Evolutionary conservation across 768 basidiomycete genomes (phyloP).

Genomic region (Holtermanniella nyarrowii): DNA sequence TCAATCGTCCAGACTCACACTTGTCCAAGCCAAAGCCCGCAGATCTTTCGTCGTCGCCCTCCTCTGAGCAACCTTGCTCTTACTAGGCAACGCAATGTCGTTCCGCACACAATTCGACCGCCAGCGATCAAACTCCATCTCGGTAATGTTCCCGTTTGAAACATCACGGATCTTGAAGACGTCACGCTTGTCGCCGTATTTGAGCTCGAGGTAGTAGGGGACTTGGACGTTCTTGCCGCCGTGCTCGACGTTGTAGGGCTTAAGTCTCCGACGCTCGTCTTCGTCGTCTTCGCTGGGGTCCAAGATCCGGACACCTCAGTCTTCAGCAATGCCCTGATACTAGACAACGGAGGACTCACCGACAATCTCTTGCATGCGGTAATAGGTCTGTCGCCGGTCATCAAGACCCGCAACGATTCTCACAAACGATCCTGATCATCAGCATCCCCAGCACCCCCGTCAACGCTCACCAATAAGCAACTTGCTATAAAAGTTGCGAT

Average conservation of each 20-base stretch:
- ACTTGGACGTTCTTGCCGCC: constrained; percentile 39
- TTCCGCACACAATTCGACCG: constrained; percentile 52
- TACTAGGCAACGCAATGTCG: constrained; percentile 52
- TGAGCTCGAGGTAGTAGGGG: constrained; percentile 61
- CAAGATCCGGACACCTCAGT: not conserved
- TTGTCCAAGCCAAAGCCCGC: constrained; percentile 58
- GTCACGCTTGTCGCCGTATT: constrained; percentile 59
- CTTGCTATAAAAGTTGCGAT: constrained; percentile 76
- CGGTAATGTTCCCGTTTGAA: constrained; percentile 59
- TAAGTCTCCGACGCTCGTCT: constrained; percentile 6
- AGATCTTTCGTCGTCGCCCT: constrained; percentile 53
- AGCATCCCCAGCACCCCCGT: not conserved
- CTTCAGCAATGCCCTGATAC: not conserved
- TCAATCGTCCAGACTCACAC: constrained; percentile 47
- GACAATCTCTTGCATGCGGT: constrained; percentile 69
- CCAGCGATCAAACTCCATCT: constrained; percentile 59
- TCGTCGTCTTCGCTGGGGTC: constrained; percentile 17
- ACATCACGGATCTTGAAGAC: constrained; percentile 72
- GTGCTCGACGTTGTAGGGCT: constrained; percentile 28
- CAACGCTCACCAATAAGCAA: constrained; percentile 57
- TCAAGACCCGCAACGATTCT: constrained; percentile 68
- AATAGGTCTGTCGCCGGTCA: constrained; percentile 49
- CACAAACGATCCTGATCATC: constrained; percentile 63
- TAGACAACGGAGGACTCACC: constrained; percentile 48
- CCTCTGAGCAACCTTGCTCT: constrained; percentile 55